phyloP scores from a whole-genome alignment of 352 stramenopile species.

The Globisporangium uncinulatum region DNA sequence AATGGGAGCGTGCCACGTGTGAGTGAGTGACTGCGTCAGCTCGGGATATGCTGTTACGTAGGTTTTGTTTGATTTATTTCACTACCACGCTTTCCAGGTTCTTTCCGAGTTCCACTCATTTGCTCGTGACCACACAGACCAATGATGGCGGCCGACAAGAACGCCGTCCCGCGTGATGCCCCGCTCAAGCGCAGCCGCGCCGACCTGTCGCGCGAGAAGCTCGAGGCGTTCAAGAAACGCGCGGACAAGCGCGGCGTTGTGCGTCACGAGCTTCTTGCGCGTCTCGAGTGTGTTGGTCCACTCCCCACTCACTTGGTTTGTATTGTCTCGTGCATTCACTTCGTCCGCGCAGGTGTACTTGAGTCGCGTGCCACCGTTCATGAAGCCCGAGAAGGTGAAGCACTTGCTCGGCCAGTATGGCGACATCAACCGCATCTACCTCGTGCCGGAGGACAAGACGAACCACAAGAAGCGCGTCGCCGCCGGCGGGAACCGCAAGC shows the following conservation, averaged over 20 bases:
- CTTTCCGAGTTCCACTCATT: too few relatives aligned
- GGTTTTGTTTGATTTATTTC: too few relatives aligned
- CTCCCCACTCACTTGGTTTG: background rate
- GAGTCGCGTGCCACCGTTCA: conserved; percentile 93
- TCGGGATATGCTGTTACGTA: too few relatives aligned
- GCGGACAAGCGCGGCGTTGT: conserved; percentile 45
- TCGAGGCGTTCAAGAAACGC: conserved; percentile 49
- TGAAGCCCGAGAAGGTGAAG: conserved; percentile 96
- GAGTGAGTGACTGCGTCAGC: background rate
- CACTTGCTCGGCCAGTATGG: conserved; percentile 91
- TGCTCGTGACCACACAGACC: too few relatives aligned
- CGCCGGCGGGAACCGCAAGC: conserved; percentile 85
- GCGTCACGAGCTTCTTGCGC: background rate
- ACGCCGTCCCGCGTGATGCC: background rate
- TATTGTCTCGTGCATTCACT: background rate
- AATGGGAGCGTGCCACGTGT: background rate
- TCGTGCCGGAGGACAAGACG: conserved; percentile 94
- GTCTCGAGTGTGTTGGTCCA: background rate
- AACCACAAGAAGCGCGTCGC: conserved; percentile 88
- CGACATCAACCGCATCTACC: conserved; percentile 93
- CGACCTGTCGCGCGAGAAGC: conserved; percentile 25
- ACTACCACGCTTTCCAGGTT: too few relatives aligned
- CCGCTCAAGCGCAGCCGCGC: conserved; percentile 4
- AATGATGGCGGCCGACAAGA: background rate
- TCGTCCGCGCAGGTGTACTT: conserved; percentile 82